Evolutionary conservation across 2,329 filamentous ascomycete genomes (phyloP).

Genomic region (Pyricularia sp.): DNA sequence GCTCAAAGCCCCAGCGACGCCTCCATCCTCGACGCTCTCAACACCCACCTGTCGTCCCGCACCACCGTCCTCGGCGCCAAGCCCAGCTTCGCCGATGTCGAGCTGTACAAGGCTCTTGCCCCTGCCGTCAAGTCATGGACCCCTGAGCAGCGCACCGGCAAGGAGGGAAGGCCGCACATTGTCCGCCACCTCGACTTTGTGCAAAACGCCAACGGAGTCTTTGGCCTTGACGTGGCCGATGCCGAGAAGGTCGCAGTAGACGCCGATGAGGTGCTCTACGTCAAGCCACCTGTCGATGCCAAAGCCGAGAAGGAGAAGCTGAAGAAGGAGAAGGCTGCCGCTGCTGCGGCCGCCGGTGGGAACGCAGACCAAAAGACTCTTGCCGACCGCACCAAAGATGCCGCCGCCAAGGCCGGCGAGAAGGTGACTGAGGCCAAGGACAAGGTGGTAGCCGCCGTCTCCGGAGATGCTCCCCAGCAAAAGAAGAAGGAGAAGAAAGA

Average conservation of each 20-base stretch:
- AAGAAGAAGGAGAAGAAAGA: constrained; percentile 95
- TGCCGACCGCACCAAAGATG: constrained; percentile 49
- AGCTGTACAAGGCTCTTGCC: constrained; percentile 66
- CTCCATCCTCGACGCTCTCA: constrained; percentile 64
- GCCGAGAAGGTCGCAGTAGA: constrained; percentile 69
- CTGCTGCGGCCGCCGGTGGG: constrained; percentile 38
- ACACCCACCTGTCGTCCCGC: constrained; percentile 74
- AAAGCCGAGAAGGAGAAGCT: constrained; percentile 93
- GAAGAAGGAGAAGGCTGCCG: constrained; percentile 87
- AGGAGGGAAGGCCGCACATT: constrained; percentile 80
- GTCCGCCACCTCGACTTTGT: constrained; percentile 89
- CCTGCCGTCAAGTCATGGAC: constrained; percentile 69
- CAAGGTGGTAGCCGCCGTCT: constrained; percentile 30
- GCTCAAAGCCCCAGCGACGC: constrained; percentile 39
- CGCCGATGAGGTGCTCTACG: constrained; percentile 66
- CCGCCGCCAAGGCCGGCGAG: constrained; percentile 36
- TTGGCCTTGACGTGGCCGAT: constrained; percentile 54
- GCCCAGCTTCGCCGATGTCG: constrained; percentile 76
- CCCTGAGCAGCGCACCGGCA: constrained; percentile 75
- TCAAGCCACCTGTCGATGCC: constrained; percentile 77
- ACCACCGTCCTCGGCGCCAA: constrained; percentile 84
- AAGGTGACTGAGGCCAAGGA: constrained; percentile 33
- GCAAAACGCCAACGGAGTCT: constrained; percentile 70
- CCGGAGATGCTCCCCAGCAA: constrained; percentile 33
- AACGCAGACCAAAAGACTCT: constrained; percentile 30